These are phyloP conservation scores for Ganoderma resinaceum DNA, from an alignment of 1,284 basidiomycete species.

Conservation along the genomic window DNA sequence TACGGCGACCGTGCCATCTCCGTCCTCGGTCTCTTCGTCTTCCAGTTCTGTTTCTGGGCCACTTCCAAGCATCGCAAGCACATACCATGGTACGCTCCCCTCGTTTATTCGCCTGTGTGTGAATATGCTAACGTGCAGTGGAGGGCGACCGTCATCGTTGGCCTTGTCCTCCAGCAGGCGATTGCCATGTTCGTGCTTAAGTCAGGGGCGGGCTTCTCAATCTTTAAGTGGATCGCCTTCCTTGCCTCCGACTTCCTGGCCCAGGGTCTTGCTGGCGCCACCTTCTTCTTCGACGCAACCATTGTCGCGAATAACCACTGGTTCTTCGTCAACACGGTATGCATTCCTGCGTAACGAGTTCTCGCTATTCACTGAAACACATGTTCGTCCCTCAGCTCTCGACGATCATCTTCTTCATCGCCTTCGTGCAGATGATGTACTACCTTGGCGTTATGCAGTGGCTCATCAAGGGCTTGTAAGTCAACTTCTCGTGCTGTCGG, in stretches of 20 bases:
- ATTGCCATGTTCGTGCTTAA: conserved; percentile 90
- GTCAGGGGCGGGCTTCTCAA: conserved; percentile 76
- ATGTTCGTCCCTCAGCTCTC: conserved; percentile 55
- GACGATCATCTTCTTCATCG: conserved; percentile 88
- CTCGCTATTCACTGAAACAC: neutral
- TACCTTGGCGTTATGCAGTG: conserved; percentile 91
- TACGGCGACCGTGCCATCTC: conserved; percentile 84
- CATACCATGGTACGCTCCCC: conserved; percentile 65
- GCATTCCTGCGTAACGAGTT: conserved; percentile 31
- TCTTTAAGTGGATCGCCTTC: conserved; percentile 83
- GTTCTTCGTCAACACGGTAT: conserved; percentile 83
- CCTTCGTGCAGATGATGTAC: conserved; percentile 88
- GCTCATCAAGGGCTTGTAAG: conserved; percentile 82
- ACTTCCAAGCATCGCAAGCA: conserved; percentile 64
- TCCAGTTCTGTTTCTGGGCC: conserved; percentile 76
- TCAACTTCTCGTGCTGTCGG: conserved; percentile 18
- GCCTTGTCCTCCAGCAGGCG: conserved; percentile 83
- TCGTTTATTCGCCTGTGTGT: neutral
- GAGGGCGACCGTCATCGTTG: conserved; percentile 85
- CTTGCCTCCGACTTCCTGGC: conserved; percentile 77
- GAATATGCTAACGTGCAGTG: conserved; percentile 17
- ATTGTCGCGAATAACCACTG: conserved; percentile 69
- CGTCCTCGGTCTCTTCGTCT: conserved; percentile 80
- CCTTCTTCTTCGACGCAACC: conserved; percentile 80
- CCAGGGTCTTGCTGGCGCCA: conserved; percentile 68